Conservation (phyloP, 805 yeast genomes). For the Hanseniaspora meyeri region DNA sequence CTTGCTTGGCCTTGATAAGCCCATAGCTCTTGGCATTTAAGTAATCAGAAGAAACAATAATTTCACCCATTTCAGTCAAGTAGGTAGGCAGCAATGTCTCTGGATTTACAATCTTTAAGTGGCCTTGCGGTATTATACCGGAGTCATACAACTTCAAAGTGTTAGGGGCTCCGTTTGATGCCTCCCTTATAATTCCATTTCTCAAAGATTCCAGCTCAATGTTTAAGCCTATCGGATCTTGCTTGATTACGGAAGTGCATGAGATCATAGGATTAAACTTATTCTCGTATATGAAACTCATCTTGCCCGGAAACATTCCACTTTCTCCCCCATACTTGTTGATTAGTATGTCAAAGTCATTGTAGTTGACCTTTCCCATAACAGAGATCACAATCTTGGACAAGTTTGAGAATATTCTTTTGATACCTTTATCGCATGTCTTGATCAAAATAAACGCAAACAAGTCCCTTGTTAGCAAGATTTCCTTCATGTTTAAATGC, state of each 20-base stretch:
- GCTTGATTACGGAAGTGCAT: conserved; percentile 55
- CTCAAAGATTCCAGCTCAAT: conserved; percentile 78
- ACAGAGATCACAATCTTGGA: conserved; percentile 77
- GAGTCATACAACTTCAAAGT: conserved; percentile 79
- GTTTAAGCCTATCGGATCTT: conserved; percentile 78
- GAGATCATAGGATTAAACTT: conserved; percentile 63
- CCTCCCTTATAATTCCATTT: conserved; percentile 69
- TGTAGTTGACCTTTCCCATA: conserved; percentile 59
- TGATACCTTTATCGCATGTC: conserved; percentile 36
- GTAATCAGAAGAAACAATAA: conserved; percentile 79
- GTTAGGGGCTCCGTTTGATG: not conserved
- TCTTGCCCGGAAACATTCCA: conserved; percentile 51
- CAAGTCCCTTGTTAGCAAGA: conserved; percentile 75
- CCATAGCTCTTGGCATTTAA: conserved; percentile 54
- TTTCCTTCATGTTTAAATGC: conserved; percentile 70
- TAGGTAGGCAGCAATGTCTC: conserved; percentile 69
- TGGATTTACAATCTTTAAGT: conserved; percentile 88
- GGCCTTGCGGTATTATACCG: conserved; percentile 89
- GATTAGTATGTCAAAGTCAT: conserved; percentile 44
- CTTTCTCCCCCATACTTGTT: conserved; percentile 47
- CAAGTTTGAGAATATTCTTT: conserved; percentile 34
- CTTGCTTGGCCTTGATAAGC: conserved; percentile 27
- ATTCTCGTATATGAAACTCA: conserved; percentile 70
- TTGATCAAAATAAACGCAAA: conserved; percentile 58
- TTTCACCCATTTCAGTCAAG: conserved; percentile 90